Percentiles rank a stretch among this genome's conserved stretches.
phyloP scores from a whole-genome alignment of 495 filamentous ascomycete genomes.

The Copromyces sp. region DNA sequence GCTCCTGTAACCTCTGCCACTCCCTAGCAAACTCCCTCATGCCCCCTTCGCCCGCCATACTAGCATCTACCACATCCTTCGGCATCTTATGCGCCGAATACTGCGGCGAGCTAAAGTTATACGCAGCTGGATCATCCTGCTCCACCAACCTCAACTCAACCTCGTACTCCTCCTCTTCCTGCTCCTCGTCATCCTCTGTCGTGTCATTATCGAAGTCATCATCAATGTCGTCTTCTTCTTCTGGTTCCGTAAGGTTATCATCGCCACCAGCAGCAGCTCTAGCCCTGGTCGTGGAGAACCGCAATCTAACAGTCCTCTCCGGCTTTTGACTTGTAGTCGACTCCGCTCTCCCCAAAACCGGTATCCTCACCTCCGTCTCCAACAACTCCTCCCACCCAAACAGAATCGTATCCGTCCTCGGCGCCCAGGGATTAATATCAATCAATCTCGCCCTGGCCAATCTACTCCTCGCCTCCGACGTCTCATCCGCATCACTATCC shows the following conservation, averaged over 20 bases:
- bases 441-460: constrained; percentile 64
- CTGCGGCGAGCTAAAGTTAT: constrained; percentile 70
- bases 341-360: constrained; percentile 31
- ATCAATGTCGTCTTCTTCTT: constrained; percentile 5
- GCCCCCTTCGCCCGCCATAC: constrained; percentile 56
- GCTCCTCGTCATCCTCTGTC: constrained; percentile 38
- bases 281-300: not conserved
- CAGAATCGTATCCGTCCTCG: constrained; percentile 74
- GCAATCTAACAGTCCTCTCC: constrained; percentile 1
- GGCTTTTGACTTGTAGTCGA: constrained; percentile 17
- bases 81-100: constrained; percentile 95
- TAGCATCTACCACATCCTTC: constrained; percentile 88
- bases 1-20: constrained; percentile 62
- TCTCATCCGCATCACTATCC: constrained; percentile 40
- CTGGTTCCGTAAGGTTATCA: not conserved
- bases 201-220: constrained; percentile 23
- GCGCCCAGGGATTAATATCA: constrained; percentile 94
- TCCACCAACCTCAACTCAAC: constrained; percentile 77
- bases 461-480: not conserved
- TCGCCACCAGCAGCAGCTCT: constrained; percentile 5
- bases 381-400: constrained; percentile 90
- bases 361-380: constrained; percentile 48
- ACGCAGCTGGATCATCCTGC: constrained; percentile 76
- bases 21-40: constrained; percentile 78
- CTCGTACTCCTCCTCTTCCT: constrained; percentile 48